phyloP scores from a whole-genome alignment of 768 basidiomycete genomes.

The Lentinula guzmanii region DNA sequence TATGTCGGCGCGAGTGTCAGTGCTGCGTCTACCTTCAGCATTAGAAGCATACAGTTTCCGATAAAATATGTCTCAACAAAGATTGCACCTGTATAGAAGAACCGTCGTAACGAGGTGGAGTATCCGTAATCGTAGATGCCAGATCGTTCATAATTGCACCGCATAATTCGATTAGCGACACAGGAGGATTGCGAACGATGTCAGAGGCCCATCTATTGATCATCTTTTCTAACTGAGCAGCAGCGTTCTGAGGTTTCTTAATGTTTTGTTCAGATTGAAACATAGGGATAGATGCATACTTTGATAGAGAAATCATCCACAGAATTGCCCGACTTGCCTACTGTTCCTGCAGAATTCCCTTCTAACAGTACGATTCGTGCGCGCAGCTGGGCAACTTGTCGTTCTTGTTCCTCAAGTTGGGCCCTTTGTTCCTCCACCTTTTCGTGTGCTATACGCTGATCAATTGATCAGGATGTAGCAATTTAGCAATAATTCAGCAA shows the following conservation, averaged over 20 bases:
- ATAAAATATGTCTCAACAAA: constrained; percentile 74
- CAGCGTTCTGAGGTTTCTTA: constrained; percentile 53
- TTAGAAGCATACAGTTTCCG: constrained; percentile 38
- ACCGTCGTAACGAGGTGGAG: constrained; percentile 33
- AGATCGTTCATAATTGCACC: constrained; percentile 58
- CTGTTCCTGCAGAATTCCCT: constrained; percentile 35
- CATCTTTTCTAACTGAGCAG: constrained; percentile 73
- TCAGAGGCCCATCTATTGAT: constrained; percentile 90
- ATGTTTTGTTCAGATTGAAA: constrained; percentile 1
- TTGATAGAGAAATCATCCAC: constrained; percentile 88
- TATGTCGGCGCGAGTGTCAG: background rate
- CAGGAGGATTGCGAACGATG: constrained; percentile 52
- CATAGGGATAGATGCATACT: constrained; percentile 31
- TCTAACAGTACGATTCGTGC: constrained; percentile 70
- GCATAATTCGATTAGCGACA: constrained; percentile 45
- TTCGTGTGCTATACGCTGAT: constrained; percentile 79
- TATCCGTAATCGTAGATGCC: constrained; percentile 37
- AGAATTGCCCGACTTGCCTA: constrained; percentile 49
- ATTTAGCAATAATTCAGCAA: background rate
- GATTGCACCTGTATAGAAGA: constrained; percentile 73
- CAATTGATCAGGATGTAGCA: background rate
- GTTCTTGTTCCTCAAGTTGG: constrained; percentile 80
- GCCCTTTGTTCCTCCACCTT: constrained; percentile 78
- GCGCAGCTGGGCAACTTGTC: constrained; percentile 69
- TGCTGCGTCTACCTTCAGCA: constrained; percentile 11